Evolutionary conservation across 345 rosid species (phyloP).

Genomic region (Gossypium ekmanianum): DNA sequence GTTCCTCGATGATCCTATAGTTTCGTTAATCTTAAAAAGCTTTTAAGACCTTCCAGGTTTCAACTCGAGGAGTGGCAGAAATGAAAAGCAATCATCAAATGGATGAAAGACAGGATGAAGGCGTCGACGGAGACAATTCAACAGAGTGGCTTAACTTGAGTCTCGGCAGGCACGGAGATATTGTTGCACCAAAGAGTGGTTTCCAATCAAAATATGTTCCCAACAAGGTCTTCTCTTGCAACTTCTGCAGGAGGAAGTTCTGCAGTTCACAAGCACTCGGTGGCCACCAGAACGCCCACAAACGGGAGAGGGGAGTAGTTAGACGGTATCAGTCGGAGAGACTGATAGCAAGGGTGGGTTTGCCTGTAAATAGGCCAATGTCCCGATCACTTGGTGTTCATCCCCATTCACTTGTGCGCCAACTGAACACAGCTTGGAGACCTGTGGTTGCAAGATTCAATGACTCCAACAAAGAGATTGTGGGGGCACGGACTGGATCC

Average conservation of each 20-base stretch:
- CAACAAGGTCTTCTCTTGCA: slow-evolving; percentile 34
- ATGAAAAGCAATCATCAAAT: background rate
- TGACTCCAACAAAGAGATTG: slow-evolving; percentile 19
- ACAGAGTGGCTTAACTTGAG: slow-evolving; percentile 1
- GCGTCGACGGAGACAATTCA: background rate
- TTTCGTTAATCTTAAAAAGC: background rate
- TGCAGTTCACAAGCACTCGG: slow-evolving; percentile 50
- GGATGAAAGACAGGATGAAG: background rate
- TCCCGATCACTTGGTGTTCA: slow-evolving; percentile 32
- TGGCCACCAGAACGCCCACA: slow-evolving; percentile 53
- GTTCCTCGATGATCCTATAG: background rate
- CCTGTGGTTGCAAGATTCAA: slow-evolving; percentile 21
- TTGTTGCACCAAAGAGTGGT: background rate
- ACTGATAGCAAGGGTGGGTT: slow-evolving; percentile 23
- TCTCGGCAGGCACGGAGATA: background rate
- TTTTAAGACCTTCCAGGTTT: background rate
- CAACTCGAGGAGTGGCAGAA: background rate
- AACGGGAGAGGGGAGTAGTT: slow-evolving; percentile 38
- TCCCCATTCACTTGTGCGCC: slow-evolving; percentile 38
- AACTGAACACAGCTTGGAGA: slow-evolving; percentile 25
- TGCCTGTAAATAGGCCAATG: slow-evolving; percentile 18
- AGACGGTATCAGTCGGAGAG: slow-evolving; percentile 31
- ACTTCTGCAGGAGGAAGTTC: slow-evolving; percentile 44
- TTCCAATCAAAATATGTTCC: background rate
- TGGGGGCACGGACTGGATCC: slow-evolving; percentile 19